Evolutionary conservation across 78 protist genomes (phyloP).

Genomic region (Ministeria vibrans): DNA sequence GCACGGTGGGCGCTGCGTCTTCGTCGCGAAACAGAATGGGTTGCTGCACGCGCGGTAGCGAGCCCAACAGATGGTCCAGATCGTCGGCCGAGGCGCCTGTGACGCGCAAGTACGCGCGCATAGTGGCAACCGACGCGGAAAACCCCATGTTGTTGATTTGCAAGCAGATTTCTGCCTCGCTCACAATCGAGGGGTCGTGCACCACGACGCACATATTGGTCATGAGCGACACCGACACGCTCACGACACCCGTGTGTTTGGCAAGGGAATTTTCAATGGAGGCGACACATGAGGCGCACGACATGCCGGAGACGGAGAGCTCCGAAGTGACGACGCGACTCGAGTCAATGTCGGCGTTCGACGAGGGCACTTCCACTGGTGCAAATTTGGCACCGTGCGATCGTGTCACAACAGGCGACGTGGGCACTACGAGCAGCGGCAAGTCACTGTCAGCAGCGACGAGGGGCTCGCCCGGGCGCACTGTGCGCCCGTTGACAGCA

Average conservation of each 20-base stretch:
- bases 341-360: too few species aligned
- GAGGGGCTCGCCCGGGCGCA: too few species aligned
- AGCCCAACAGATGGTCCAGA: not conserved
- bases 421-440: not conserved
- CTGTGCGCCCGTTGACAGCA: not conserved
- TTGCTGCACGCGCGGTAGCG: not conserved
- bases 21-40: not conserved
- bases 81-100: not conserved
- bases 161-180: not conserved
- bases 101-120: not conserved
- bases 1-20: not conserved
- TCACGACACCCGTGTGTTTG: not conserved
- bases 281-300: slow-evolving; percentile 50
- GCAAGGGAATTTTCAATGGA: slow-evolving; percentile 11
- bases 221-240: slow-evolving; percentile 11
- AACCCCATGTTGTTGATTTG: slow-evolving; percentile 3
- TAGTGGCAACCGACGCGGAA: not conserved
- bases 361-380: too few species aligned
- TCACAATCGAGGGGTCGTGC: not conserved
- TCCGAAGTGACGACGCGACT: too few species aligned
- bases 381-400: not conserved
- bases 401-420: not conserved
- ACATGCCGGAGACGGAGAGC: slow-evolving; percentile 36
- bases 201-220: not conserved
- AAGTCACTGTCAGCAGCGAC: not conserved